phyloP scores from a whole-genome alignment of 2,329 filamentous ascomycete species.

The Botrytis cinerea region DNA sequence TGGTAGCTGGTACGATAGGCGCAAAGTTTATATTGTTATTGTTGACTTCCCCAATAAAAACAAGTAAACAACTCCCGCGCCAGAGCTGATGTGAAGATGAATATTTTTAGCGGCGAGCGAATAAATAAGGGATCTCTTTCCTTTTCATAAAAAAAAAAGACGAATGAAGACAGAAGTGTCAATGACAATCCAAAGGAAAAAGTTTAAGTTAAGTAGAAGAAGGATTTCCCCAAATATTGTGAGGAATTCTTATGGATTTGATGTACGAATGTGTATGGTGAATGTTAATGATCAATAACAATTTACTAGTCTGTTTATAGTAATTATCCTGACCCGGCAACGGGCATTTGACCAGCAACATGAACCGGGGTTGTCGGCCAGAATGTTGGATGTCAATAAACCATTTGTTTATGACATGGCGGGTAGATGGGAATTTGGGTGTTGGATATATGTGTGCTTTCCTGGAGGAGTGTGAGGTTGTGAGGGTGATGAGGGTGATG shows the following conservation, averaged over 20 bases:
- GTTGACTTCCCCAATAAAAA: not conserved
- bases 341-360: constrained; percentile 11
- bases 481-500: too few species aligned
- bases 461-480: too few species aligned
- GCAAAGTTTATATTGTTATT: constrained; percentile 15
- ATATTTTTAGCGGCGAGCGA: not conserved
- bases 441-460: too few species aligned
- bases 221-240: not conserved
- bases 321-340: constrained; percentile 23
- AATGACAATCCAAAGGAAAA: not conserved
- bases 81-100: not conserved
- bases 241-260: constrained; percentile 19
- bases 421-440: too few species aligned
- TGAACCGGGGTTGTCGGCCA: not conserved
- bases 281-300: constrained; percentile 16
- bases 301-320: constrained; percentile 24
- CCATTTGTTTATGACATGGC: too few species aligned
- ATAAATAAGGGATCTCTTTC: not conserved
- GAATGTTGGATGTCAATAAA: too few species aligned
- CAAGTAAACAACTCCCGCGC: not conserved
- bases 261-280: constrained; percentile 1
- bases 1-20: not conserved
- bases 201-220: constrained; percentile 10
- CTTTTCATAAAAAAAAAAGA: constrained; percentile 8
- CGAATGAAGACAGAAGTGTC: not conserved